Evolutionary conservation across 352 stramenopile species (phyloP), one percentile per base, ranked within the genome.

Genomic region (Globisporangium barbulae): DNA sequence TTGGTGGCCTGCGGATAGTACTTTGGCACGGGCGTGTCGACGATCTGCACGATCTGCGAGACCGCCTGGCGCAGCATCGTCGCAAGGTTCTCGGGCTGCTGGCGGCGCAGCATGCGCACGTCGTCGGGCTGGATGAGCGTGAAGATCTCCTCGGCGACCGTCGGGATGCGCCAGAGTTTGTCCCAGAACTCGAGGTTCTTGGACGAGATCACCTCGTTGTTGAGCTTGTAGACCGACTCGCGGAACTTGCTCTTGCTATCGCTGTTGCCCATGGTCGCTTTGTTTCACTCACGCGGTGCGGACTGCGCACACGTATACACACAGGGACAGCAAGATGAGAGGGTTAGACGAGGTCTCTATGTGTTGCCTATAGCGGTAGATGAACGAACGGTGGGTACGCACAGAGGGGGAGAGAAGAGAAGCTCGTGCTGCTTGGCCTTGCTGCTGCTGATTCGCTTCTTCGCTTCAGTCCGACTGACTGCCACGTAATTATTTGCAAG

Each of bases 211-310:
- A 91, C 78, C 61, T 96, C 85, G 50, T 96, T 94, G 73, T 91
- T 94, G 69, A 96, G 83, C 81, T 96, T 96, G 77, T 96, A 94
- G 54, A 96, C 87, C 73, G 81, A 93, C 81, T 96, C 87, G 72
- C 85, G 85, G 75, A 96, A 96, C 81, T 94, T 96, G 77, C 83
- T 93, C 80, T 94, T 96, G 72, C 85, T 94, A 71, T 96, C 85
- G 74, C 83, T 93, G 71, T 94, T 94, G 59, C 87, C 87, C 87
- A 96, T 96, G 53, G 6, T 58, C 5, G 4, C 9, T 59, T 21
- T 30, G 15, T 39, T 56, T 31, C 3, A 28, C 19, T n/a, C 22
- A 35, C 47, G 28, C 15, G 35, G 9, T 45, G 39, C 39, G 39
- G 39, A 45, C 39, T 45, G 39, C 15, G 3, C 2, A 15, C 15